Base-by-base conservation (phyloP, 1,139 yeast species). In the Diutina siamensis region DNA sequence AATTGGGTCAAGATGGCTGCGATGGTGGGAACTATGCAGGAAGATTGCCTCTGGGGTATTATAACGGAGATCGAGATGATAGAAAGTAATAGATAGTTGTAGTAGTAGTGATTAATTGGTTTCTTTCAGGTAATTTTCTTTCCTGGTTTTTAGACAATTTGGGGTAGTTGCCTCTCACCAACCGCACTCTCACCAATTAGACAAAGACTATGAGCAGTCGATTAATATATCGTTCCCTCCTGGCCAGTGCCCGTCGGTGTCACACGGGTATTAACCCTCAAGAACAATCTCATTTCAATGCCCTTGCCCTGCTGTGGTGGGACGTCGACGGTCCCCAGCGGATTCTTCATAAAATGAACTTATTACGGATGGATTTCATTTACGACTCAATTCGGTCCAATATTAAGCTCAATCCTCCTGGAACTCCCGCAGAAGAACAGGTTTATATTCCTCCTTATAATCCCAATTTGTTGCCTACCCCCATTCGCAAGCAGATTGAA, bases 281-380 rank as follows among this genome's bases (percentile, higher is more conserved):
- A 2, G 97, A 92, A 60, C 69, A 81, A 59, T 62, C 73, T 15
- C 98, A 94, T 62, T 92, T 92, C 63, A 80, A 85, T 54, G 77
- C 80, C 33, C 68, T 92, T 45, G 98, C 99, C 1, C 72, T 83
- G 13, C 65, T 86, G 21, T 92, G 98, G 99, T 92, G 99, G 98
- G 95, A 94, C 57, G 81, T 85, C 17, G 67, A 81, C 52, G 98
- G 98, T 0, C 85, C 97, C 2, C 97, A 92, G 58, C 68, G 97
- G 35, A 85, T 92, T 48, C 71, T 94, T 44, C 98, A 92, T 64
- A 84, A 88, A 63, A 92, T 92, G 98, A 94, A 92, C 59, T 67
- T 86, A 46, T 70, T 86, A 45, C 70, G 98, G 51, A 75, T 92
- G 82, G 97, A 89, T 59, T 92, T 87, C 59, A 80, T 92, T 45